Conservation (phyloP, 1,139 yeast species). For the Zygoascus meyerae region DNA sequence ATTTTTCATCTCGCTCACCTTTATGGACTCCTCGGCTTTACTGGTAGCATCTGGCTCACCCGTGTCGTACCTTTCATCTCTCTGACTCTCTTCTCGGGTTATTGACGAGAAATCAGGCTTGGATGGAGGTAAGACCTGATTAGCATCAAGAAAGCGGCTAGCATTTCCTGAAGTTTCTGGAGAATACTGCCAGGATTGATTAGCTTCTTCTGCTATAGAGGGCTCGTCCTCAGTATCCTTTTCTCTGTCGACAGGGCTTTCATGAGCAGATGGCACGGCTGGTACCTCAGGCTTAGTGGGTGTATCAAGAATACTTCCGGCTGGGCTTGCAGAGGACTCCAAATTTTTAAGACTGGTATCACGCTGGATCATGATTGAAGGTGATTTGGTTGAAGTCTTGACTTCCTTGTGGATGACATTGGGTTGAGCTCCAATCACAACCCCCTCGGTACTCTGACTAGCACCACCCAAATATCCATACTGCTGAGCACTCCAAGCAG, state of each 20-base stretch:
- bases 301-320: not conserved
- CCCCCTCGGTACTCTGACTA: slow-evolving; percentile 45
- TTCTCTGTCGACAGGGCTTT: too few relatives aligned
- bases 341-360: not conserved
- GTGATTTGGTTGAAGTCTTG: slow-evolving; percentile 15
- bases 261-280: too few relatives aligned
- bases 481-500: slow-evolving; percentile 52
- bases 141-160: too few relatives aligned
- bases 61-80: too few relatives aligned
- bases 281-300: not conserved
- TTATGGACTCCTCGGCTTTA: too few relatives aligned
- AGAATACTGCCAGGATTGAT: slow-evolving; percentile 7
- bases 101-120: too few relatives aligned
- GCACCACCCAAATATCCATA: slow-evolving; percentile 57
- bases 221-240: not conserved
- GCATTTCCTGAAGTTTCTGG: not conserved
- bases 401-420: slow-evolving; percentile 33
- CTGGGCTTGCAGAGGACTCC: not conserved
- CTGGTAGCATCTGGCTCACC: too few relatives aligned
- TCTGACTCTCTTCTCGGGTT: too few relatives aligned
- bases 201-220: not conserved
- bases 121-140: too few relatives aligned
- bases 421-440: slow-evolving; percentile 47
- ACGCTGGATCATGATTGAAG: slow-evolving; percentile 13
- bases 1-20: too few relatives aligned